Evolutionary conservation across 352 stramenopile species (phyloP), one percentile per base, ranked within the genome.

Genomic region (Phytophthora pinifolia): DNA sequence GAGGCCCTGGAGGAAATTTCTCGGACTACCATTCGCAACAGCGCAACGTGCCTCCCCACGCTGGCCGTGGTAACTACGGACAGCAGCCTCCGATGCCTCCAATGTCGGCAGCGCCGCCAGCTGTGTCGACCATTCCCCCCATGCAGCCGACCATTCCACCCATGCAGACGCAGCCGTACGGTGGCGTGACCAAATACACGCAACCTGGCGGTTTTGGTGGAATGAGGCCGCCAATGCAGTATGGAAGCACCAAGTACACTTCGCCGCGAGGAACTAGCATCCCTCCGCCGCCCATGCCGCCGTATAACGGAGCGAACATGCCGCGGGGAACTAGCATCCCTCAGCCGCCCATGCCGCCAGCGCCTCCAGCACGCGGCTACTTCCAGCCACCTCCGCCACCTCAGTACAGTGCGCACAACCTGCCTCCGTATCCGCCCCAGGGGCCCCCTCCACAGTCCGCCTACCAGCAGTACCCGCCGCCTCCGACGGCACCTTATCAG

Each of bases 181-280:
- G 74, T 14, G 74, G 74, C 4, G 54, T 70, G 30, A 84, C 74
- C 18, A 75, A 79, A 25, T 84, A 82, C 51, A 84, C 74, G 34
- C 72, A 81, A 25, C 70, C 74, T 41, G 53, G 59, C 30, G 33
- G 58, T 17, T 48, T 53, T 60, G 32, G 56, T 9, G 45, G 47
- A 12, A 41, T 44, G 34, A 50, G 44, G 9, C 45, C 50, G 13
- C 67, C 59, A 9, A 46, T 65, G 31, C 42, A 44, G 27, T 79
- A 82, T 29, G 70, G 59, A 39, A 59, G 37, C 20, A 74, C 62
- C 7, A 75, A 71, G 7, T 85, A 85, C 45, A 72, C 67, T 27
- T 51, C 70, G 14, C 62, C 69, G 13, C 55, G 38, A 13, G 55
- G 51, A 13, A 68, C 67, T 37, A 30, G 30, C 9, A 67, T 64